Base-by-base conservation (phyloP, 2,329 filamentous ascomycete genomes). In the Stachybotrys elegans region DNA sequence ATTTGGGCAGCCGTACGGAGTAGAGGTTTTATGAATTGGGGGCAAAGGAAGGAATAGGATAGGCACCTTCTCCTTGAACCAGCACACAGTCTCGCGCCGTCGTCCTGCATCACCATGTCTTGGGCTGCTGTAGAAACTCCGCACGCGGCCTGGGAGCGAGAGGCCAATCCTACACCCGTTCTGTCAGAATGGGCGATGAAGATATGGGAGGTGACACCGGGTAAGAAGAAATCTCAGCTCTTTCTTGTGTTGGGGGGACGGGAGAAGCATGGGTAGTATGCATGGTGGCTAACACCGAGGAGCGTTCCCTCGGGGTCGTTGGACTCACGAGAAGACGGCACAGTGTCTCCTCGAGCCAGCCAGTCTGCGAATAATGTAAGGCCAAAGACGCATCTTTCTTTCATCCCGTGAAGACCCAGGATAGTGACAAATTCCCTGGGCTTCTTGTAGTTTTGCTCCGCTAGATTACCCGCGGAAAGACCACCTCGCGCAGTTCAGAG, bases 401-500 rank as follows among this genome's bases (percentile, higher is more conserved):
- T 4, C 25, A 5, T 22, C 25, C 12, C 34, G n/a, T 14, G n/a
- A n/a, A n/a, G n/a, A n/a, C n/a, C n/a, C n/a, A n/a, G n/a, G n/a
- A n/a, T n/a, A n/a, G n/a, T n/a, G n/a, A n/a, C n/a, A n/a, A n/a
- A n/a, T n/a, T n/a, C n/a, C n/a, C n/a, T n/a, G n/a, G n/a, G n/a
- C n/a, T n/a, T n/a, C n/a, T n/a, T n/a, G 21, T 39, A 62, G 57
- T 1, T 61, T 63, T 42, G 56, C 60, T 2, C 61, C 61, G 4
- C 44, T 61, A 3, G 56, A 62, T 27, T 43, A 52, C 2, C 56
- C 60, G 21, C 50, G 49, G 14, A 44, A 48, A 44, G 51, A 54
- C 23, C 52, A 51, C 4, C 51, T 54, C 31, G 44, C 48, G 1
- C 45, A 55, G 19, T 53, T 48, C 17, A 37, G 58, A 9, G 58